Evolutionary conservation across 1,139 yeast species (phyloP), one percentile per base, ranked within the genome.

Genomic region (Citeromyces siamensis): DNA sequence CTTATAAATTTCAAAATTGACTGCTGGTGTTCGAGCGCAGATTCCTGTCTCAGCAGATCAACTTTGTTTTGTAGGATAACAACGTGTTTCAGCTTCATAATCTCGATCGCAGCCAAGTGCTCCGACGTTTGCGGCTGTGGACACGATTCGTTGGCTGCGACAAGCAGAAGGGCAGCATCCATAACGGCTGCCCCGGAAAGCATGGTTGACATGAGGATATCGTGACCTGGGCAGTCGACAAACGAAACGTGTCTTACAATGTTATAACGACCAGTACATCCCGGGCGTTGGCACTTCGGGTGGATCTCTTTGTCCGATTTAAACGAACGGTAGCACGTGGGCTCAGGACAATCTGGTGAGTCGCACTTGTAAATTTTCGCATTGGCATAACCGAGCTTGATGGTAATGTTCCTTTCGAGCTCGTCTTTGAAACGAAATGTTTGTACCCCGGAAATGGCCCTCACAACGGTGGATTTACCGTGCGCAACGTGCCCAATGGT

Each of bases 171-270:
- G 10, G 99, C 99, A 41, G 98, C 99, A 62, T 93, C 99, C 99
- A 93, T 93, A 48, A 93, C 98, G 12, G 99, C 99, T 32, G 99
- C 99, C 59, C 99, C 99, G 36, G 97, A 88, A 75, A 93, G 79
- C 99, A 93, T 93, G 49, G 98, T 93, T 72, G 97, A 86, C 98
- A 93, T 93, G 60, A 93, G 79, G 68, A 93, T 90, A 71, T 93
- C 99, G 83, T 93, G 99, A 59, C 98, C 99, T 42, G 99, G 99
- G 68, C 98, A 93, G 69, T 93, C 99, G 43, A 93, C 98, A 52
- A 93, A 93, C 6, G 96, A 86, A 40, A 93, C 98, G 58, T 93
- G 99, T 64, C 99, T 85, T 36, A 86, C 76, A 48, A 93, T 70
- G 52, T 75, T 73, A 62, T 86, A 88, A 56, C 95, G 83, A 44